Conservation (phyloP, 2,329 filamentous ascomycete genomes). For the Lachnellula willkommii region DNA sequence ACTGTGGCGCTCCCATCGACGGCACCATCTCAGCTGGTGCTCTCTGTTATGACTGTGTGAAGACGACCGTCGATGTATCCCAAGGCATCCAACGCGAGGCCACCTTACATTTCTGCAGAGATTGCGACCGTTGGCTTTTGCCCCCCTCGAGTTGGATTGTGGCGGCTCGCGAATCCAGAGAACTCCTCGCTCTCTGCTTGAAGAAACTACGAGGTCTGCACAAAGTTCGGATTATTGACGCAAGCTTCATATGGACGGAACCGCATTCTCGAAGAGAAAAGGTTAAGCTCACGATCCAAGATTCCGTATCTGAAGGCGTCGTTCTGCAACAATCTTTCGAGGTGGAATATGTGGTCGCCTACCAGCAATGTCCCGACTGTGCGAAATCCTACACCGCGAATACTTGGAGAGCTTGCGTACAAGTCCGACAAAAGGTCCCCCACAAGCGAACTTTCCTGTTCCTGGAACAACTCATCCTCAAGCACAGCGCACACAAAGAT, state of each 20-base stretch:
- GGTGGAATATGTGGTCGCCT: slow-evolving; percentile 83
- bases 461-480: slow-evolving; percentile 92
- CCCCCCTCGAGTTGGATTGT: slow-evolving; percentile 83
- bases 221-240: slow-evolving; percentile 92
- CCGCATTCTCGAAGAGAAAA: slow-evolving; percentile 89
- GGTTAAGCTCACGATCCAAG: slow-evolving; percentile 92
- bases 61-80: slow-evolving; percentile 89
- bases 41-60: slow-evolving; percentile 93
- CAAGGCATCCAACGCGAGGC: slow-evolving; percentile 87
- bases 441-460: slow-evolving; percentile 84
- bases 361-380: slow-evolving; percentile 92
- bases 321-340: slow-evolving; percentile 90
- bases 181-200: slow-evolving; percentile 86
- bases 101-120: slow-evolving; percentile 82
- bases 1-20: slow-evolving; percentile 93
- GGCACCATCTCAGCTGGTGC: slow-evolving; percentile 81
- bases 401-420: slow-evolving; percentile 88
- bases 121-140: slow-evolving; percentile 90
- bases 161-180: slow-evolving; percentile 79
- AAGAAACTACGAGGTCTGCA: slow-evolving; percentile 79
- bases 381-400: slow-evolving; percentile 95
- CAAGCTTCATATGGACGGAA: slow-evolving; percentile 96
- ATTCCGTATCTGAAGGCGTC: slow-evolving; percentile 56
- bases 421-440: slow-evolving; percentile 92
- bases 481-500: slow-evolving; percentile 84